Evolutionary conservation across 2,329 filamentous ascomycete genomes (phyloP), one percentile per base, ranked within the genome.

Genomic region (Didymella glomerata): DNA sequence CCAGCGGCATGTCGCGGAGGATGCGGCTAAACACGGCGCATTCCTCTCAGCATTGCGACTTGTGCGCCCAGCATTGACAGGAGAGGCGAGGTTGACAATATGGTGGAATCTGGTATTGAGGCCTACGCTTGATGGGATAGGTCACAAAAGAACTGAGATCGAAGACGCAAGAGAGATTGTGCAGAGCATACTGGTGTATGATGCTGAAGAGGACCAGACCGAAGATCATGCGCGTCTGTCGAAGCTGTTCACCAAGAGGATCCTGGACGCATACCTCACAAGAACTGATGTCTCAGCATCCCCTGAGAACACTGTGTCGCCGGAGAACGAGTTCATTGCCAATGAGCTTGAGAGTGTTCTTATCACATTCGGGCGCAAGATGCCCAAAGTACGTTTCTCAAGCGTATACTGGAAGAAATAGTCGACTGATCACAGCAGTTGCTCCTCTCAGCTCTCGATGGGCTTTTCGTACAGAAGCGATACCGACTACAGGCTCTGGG

Each of bases 81-180:
- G 86, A 11, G 83, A 88, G 2, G 82, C 85, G 32, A 85, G 88
- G 54, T 76, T 91, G 54, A 77, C 88, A 54, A 83, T 88, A 59
- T 95, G 91, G 91, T 92, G 90, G 84, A 85, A 90, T 45, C 78
- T 84, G 62, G 80, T 89, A 14, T 76, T 88, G 20, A 81, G 82
- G 45, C 85, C 87, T 0, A 82, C 86, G 14, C 72, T 87, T 61
- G 78, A 86, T 60, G 80, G 84, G 48, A 77, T 88, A 10, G 84
- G 83, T 14, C 82, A 86, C 52, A 88, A 90, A 69, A 88, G 87
- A 68, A 83, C 81, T 6, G 80, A 90, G 54, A 83, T 90, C 40
- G 81, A 84, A 32, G 89, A 92, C 73, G 85, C 86, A 1, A 82
- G 87, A 51, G 84, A 85, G n/a, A 85, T 87, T 54, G 77, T 92